These are phyloP conservation scores for Daldinia bambusicola DNA, from an alignment of 495 filamentous ascomycete species.

Conservation along the genomic window DNA sequence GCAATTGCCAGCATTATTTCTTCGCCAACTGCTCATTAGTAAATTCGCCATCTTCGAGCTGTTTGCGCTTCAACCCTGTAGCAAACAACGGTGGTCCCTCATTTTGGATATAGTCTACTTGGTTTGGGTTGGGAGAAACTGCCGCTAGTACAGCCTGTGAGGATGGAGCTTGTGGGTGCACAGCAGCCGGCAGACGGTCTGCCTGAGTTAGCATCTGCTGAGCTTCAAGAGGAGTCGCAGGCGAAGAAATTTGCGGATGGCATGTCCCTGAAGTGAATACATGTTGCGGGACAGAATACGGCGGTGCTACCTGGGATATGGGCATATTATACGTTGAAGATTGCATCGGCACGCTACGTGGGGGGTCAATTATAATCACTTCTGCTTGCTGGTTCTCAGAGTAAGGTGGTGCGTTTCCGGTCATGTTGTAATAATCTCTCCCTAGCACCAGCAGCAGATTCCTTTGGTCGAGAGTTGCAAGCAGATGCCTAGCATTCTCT, in stretches of 20 bases:
- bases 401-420: background rate
- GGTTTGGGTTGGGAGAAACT: background rate
- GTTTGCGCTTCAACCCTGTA: slow-evolving; percentile 16
- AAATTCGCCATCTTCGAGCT: slow-evolving; percentile 2
- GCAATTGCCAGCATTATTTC: background rate
- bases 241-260: too few relatives aligned
- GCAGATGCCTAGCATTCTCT: background rate
- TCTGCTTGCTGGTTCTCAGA: background rate
- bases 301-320: too few relatives aligned
- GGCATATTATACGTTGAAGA: too few relatives aligned
- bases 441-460: slow-evolving; percentile 8
- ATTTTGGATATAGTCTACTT: background rate
- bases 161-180: too few relatives aligned
- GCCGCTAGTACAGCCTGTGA: too few relatives aligned
- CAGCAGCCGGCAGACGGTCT: too few relatives aligned
- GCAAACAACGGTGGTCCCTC: background rate
- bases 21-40: background rate
- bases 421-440: slow-evolving; percentile 9
- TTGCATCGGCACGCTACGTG: too few relatives aligned
- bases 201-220: too few relatives aligned
- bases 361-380: background rate
- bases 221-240: too few relatives aligned
- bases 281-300: background rate
- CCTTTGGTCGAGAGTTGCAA: slow-evolving; percentile 1
- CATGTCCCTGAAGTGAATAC: too few relatives aligned